Base-by-base conservation (phyloP, 495 filamentous ascomycete species). In the Penicillium psychrofluorescens region DNA sequence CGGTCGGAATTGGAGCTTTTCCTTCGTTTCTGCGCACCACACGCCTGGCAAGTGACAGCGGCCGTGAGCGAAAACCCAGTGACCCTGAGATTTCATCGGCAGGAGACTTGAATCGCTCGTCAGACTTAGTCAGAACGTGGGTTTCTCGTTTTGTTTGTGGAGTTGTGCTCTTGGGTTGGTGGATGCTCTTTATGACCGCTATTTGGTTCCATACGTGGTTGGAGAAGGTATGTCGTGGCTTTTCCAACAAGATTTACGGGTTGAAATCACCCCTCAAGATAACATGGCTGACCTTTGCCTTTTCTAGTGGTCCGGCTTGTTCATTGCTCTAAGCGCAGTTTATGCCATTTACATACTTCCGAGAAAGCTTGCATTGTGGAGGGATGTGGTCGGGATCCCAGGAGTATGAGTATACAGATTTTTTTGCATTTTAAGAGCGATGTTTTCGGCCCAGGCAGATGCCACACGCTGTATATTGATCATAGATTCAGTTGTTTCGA, bases 161-260 rank as follows among this genome's bases (percentile, higher is more conserved):
- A n/a, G 66, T 76, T 38, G 54, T 61, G 12, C 79, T 65, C 6
- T 51, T 95, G 56, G 83, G 80, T 46, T 83, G 79, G 77, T 96
- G 89, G 85, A 97, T 97, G 91, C 62, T 96, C 63, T 72, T 96
- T 38, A 98, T 98, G 92, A 98, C 92, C 35, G 88, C 90, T 9
- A 85, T 89, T 36, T 96, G 90, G 70, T 98, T 98, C 46, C 92
- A 98, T 62, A 96, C 92, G 5, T 96, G 91, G 92, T 81, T 90
- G 58, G 92, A 98, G 69, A 97, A 97, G 84, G 87, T 88, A 66
- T 39, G 30, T 35, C 29, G 34, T 43, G 43, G 35, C 41, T 12
- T 14, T 39, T 40, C 30, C 35, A 36, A 34, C 39, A 14, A 8
- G 11, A 22, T 16, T 30, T 22, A 4, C 22, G 2, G 22, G 22